phyloP scores from a whole-genome alignment of 805 yeast species.

The Metschnikowia gruessii region DNA sequence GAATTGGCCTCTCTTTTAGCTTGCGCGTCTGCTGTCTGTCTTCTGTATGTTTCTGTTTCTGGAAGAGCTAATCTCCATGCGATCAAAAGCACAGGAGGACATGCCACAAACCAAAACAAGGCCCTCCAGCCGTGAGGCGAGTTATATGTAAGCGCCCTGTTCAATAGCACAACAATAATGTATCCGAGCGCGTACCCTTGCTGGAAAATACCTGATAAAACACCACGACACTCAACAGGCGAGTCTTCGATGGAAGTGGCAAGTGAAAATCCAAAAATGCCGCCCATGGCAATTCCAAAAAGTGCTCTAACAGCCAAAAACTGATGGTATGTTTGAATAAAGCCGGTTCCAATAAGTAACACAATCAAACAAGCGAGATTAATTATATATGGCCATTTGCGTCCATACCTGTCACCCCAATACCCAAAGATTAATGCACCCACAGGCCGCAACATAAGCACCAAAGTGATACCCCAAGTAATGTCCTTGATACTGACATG shows the following conservation, averaged over 20 bases:
- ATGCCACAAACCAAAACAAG: conserved; percentile 66
- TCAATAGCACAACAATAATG: conserved; percentile 60
- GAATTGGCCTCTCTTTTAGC: conserved; percentile 11
- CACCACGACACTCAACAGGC: conserved; percentile 55
- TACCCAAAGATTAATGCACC: conserved; percentile 62
- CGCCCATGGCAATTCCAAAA: conserved; percentile 74
- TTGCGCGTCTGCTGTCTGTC: conserved; percentile 14
- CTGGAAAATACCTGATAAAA: conserved; percentile 67
- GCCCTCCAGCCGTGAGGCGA: conserved; percentile 61
- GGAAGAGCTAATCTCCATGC: conserved; percentile 54
- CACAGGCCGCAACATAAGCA: conserved; percentile 63
- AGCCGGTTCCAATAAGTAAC: conserved; percentile 62
- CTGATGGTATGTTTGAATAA: conserved; percentile 52
- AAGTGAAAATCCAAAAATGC: conserved; percentile 61
- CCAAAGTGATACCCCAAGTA: conserved; percentile 70
- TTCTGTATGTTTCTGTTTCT: conserved; percentile 56
- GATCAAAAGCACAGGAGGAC: conserved; percentile 58
- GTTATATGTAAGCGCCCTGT: conserved; percentile 51
- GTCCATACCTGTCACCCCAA: conserved; percentile 57
- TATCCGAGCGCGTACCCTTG: conserved; percentile 78
- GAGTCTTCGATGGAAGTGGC: conserved; percentile 68
- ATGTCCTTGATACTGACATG: conserved; percentile 47
- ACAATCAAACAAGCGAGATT: conserved; percentile 42
- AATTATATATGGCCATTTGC: conserved; percentile 54
- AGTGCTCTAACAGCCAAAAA: conserved; percentile 62